These are phyloP conservation scores for Termitomyces sp. DNA, from an alignment of 768 basidiomycete genomes.

Conservation along the genomic window DNA sequence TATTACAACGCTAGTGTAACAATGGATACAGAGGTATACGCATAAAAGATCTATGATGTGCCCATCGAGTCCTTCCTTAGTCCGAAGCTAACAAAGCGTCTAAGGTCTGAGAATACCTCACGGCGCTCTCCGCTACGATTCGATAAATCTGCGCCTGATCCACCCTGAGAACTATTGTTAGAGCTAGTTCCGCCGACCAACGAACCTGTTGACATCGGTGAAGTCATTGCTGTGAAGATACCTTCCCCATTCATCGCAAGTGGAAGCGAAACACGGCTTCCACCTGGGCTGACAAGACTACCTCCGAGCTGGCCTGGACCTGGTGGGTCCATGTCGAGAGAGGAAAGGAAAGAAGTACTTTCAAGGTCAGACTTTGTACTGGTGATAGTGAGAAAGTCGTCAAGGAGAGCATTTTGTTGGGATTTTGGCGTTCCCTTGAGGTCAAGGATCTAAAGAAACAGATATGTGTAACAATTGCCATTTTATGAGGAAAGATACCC, in stretches of 20 bases:
- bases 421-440: constrained; percentile 86
- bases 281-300: constrained; percentile 60
- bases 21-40: background rate
- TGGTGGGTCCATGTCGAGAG: constrained; percentile 93
- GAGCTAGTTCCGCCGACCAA: constrained; percentile 29
- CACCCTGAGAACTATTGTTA: constrained; percentile 16
- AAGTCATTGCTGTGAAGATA: constrained; percentile 52
- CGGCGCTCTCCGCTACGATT: constrained; percentile 47
- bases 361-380: constrained; percentile 88
- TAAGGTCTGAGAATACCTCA: constrained; percentile 85
- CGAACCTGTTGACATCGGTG: constrained; percentile 60
- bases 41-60: constrained; percentile 14
- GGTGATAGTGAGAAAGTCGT: constrained; percentile 88
- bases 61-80: constrained; percentile 60
- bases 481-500: background rate
- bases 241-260: constrained; percentile 38
- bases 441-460: constrained; percentile 74
- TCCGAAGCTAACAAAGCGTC: constrained; percentile 86
- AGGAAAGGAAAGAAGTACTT: constrained; percentile 86
- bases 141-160: constrained; percentile 41
- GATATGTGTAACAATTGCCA: too few relatives aligned
- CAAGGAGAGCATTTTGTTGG: constrained; percentile 85
- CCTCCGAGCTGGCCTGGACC: constrained; percentile 37
- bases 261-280: constrained; percentile 55
- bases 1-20: background rate